These are phyloP conservation scores for Xenosphaeropsis pyriputrescens DNA, from an alignment of 2,329 filamentous ascomycete species.

Conservation along the genomic window DNA sequence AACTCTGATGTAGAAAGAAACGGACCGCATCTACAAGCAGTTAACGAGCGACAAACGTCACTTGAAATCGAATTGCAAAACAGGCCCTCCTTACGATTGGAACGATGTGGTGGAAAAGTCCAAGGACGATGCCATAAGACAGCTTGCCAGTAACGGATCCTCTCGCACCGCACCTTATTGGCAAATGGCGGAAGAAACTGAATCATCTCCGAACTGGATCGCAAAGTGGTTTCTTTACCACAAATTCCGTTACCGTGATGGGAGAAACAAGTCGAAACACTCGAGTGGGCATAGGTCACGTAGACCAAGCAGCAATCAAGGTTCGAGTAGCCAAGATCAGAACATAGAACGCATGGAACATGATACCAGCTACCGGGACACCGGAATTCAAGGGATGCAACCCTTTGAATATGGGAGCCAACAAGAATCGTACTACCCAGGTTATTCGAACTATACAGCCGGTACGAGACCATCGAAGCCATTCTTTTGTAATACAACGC, in stretches of 20 bases:
- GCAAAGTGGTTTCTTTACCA: constrained; percentile 19
- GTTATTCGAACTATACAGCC: no score
- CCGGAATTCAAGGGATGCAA: no score
- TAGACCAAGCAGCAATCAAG: no score
- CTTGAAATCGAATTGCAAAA: constrained; percentile 16
- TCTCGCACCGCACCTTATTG: constrained; percentile 14
- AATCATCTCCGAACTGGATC: constrained; percentile 16
- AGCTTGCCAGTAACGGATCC: constrained; percentile 10
- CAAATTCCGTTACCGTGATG: constrained; percentile 19
- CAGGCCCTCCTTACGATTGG: constrained; percentile 17
- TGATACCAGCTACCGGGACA: no score
- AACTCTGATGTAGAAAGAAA: constrained; percentile 13
- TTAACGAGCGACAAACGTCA: constrained; percentile 14
- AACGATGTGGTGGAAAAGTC: constrained; percentile 16
- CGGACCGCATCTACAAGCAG: constrained; percentile 15
- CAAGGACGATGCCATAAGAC: constrained; percentile 15
- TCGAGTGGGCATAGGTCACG: no score
- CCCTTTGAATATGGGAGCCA: no score
- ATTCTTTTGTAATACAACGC: no score
- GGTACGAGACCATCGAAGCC: no score
- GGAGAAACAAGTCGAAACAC: constrained; percentile 12
- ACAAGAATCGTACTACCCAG: no score
- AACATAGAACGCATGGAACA: no score
- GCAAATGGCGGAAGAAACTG: constrained; percentile 9
- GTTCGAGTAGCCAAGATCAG: background rate